A percentile compares a stretch with the other conserved stretches of the same genome.
phyloP scores from a whole-genome alignment of 2,329 filamentous ascomycete genomes.

The Cordyceps javanica region DNA sequence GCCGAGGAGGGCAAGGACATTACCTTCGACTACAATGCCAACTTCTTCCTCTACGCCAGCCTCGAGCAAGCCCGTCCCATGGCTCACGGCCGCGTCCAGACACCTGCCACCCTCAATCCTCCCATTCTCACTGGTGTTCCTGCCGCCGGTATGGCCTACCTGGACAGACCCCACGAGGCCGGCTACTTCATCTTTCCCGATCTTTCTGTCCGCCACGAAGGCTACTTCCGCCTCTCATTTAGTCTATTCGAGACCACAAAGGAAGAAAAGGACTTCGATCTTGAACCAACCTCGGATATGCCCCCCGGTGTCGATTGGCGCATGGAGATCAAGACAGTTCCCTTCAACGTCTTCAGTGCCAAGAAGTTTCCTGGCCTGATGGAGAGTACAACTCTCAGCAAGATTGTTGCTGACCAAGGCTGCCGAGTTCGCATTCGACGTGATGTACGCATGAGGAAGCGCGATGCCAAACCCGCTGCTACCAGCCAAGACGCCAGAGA shows the following conservation, averaged over 20 bases:
- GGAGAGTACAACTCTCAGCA: constrained; percentile 82
- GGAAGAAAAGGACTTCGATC: constrained; percentile 71
- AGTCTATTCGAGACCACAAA: constrained; percentile 92
- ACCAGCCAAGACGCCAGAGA: constrained; percentile 60
- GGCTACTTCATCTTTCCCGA: constrained; percentile 99
- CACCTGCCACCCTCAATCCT: constrained; percentile 60
- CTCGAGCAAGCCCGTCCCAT: constrained; percentile 80
- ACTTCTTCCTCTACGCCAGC: constrained; percentile 95
- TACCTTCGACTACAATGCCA: constrained; percentile 90
- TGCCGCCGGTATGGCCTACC: constrained; percentile 91
- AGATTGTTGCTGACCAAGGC: constrained; percentile 90
- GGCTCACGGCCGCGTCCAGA: constrained; percentile 69
- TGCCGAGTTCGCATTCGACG: constrained; percentile 93
- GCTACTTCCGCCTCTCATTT: constrained; percentile 85
- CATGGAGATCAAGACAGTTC: constrained; percentile 80
- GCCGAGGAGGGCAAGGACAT: constrained; percentile 59
- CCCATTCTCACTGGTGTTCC: constrained; percentile 91
- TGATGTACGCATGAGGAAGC: constrained; percentile 85
- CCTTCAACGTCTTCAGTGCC: constrained; percentile 87
- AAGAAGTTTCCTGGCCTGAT: constrained; percentile 97
- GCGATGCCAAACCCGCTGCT: constrained; percentile 60
- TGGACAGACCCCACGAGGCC: constrained; percentile 72
- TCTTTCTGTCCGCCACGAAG: constrained; percentile 90
- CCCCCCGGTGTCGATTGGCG: constrained; percentile 64
- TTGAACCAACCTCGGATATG: constrained; percentile 43